Evolutionary conservation across 805 yeast genomes (phyloP).

Genomic region (Spathaspora gorwiae): DNA sequence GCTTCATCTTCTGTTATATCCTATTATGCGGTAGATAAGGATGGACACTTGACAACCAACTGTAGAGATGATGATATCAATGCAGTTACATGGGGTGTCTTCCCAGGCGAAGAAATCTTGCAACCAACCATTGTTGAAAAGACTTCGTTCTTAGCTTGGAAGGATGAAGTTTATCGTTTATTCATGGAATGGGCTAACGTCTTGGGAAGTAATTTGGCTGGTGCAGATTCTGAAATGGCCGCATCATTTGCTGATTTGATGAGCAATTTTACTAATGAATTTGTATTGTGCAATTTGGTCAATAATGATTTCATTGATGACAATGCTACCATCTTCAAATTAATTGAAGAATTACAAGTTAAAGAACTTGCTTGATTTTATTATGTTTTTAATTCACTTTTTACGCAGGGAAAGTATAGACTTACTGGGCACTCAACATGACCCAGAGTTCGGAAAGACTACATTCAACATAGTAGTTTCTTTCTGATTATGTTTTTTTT

Average conservation of each 20-base stretch:
- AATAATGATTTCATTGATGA: conserved; percentile 72
- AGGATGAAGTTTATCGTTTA: conserved; percentile 86
- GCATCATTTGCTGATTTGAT: conserved; percentile 39
- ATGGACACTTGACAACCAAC: conserved; percentile 60
- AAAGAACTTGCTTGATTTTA: conserved; percentile 10
- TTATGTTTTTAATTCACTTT: conserved; percentile 13
- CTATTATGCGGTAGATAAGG: conserved; percentile 67
- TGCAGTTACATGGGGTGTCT: conserved; percentile 98
- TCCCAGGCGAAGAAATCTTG: conserved; percentile 90
- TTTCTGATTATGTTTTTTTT: conserved; percentile 1
- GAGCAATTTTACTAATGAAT: conserved; percentile 48
- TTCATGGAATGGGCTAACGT: conserved; percentile 73
- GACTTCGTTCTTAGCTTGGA: conserved; percentile 92
- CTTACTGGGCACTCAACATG: conserved; percentile 31
- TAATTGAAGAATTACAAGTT: conserved; percentile 38
- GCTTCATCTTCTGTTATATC: conserved; percentile 51
- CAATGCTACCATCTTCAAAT: conserved; percentile 51
- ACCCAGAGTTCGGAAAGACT: conserved; percentile 16
- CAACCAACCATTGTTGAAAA: conserved; percentile 96
- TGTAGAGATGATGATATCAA: conserved; percentile 73
- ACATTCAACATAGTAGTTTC: background rate
- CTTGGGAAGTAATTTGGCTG: conserved; percentile 35
- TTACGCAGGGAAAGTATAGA: conserved; percentile 15
- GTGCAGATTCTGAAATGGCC: conserved; percentile 24
- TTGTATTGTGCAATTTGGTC: conserved; percentile 79